Evolutionary conservation across 2,329 filamentous ascomycete species (phyloP), one percentile per base, ranked within the genome.

Genomic region (Fusarium gaditjirri): DNA sequence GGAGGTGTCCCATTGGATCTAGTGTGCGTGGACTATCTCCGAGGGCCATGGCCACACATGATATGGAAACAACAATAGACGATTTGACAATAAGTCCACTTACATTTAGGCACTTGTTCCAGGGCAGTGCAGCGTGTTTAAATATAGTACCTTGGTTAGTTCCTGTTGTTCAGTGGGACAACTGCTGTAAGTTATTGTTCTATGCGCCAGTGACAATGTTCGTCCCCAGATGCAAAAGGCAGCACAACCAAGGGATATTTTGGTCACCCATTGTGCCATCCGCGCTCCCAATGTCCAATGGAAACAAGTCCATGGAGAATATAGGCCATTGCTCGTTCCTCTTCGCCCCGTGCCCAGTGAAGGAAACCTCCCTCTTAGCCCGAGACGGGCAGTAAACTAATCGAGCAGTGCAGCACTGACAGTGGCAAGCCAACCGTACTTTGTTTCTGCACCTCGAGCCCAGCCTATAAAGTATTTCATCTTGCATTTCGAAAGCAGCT

Each of bases 1-100:
- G 49, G 43, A 31, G 42, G 31, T 35, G 50, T 67, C 59, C 57
- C 25, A 77, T 76, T 77, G 75, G 75, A 39, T 57, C 66, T 52
- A 43, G 41, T 44, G 39, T 44, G 17, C 31, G 31, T 50, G 33
- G 50, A 58, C 38, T 44, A 42, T 39, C 42, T 58, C 55, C 27
- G 46, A 41, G 49, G 50, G 14, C 29, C 33, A 43, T 29, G 42
- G 31, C 36, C 47, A 49, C 35, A 68, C 29, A 36, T 36, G 50
- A 58, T 49, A 27, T 33, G 23, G 21, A 35, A 46, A 54, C 11
- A 53, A 31, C 6, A 49, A 56, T 35, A 33, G 54, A 23, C 17
- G 16, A 25, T 8, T 27, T 43, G 17, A 29, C 16, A 14, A 25
- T 9, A 35, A 33, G 56, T 17, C 23, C 17, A 23, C 27, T 33